Evolutionary conservation across 495 filamentous ascomycete species (phyloP).

Genomic region (Tuber indicum): DNA sequence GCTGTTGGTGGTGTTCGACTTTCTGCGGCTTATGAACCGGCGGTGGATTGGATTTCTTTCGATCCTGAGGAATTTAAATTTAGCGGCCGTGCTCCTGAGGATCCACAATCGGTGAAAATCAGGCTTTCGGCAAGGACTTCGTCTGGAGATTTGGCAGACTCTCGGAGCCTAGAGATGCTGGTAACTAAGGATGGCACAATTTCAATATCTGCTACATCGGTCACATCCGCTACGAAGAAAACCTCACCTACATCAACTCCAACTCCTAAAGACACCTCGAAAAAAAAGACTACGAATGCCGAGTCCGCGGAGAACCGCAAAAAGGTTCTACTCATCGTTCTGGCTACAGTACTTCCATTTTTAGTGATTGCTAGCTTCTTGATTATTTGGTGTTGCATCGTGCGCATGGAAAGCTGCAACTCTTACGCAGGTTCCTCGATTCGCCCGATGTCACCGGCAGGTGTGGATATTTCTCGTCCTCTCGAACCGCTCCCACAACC

Average conservation of each 20-base stretch:
- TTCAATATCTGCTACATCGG: conserved; percentile 16
- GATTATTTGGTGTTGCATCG: conserved; percentile 29
- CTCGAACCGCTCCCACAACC: conserved; percentile 31
- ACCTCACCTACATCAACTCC: not conserved
- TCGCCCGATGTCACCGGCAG: conserved; percentile 23
- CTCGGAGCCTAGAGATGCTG: conserved; percentile 20
- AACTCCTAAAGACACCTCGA: conserved; percentile 12
- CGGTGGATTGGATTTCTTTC: conserved; percentile 63
- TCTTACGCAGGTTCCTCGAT: conserved; percentile 21
- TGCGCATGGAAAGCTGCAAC: conserved; percentile 12
- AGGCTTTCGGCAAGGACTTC: conserved; percentile 20
- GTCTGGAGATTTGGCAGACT: conserved; percentile 24
- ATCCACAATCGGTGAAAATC: conserved; percentile 19
- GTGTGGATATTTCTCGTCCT: conserved; percentile 30
- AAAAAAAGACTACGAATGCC: conserved; percentile 7
- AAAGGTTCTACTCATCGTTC: conserved; percentile 33
- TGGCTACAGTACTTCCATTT: conserved; percentile 33
- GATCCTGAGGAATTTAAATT: conserved; percentile 53
- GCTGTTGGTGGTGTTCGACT: conserved; percentile 52
- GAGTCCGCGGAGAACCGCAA: conserved; percentile 20
- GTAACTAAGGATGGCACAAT: conserved; percentile 1
- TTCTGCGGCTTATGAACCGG: conserved; percentile 49
- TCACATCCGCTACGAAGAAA: not conserved
- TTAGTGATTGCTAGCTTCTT: conserved; percentile 32
- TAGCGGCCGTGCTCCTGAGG: conserved; percentile 56